phyloP scores from a whole-genome alignment of 805 yeast genomes.

The Sungouiella thailandica region DNA sequence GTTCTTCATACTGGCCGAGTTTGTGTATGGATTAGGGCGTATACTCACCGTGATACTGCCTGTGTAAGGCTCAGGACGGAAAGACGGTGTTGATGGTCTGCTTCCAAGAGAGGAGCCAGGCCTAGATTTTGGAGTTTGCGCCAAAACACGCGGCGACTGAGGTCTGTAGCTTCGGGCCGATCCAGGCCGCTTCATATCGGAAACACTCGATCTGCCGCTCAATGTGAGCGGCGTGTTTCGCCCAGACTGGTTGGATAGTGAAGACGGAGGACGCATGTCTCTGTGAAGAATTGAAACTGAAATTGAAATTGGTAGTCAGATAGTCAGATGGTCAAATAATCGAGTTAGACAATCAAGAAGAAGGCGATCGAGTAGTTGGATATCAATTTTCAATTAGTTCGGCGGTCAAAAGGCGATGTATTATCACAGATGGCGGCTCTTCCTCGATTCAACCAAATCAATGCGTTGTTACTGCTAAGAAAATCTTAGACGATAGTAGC shows the following conservation, averaged over 20 bases:
- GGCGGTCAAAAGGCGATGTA: no score
- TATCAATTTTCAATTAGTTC: no score
- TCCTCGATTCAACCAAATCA: no score
- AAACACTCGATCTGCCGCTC: conserved; percentile 1
- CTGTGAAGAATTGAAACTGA: no score
- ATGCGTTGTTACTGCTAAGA: no score
- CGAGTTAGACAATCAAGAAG: no score
- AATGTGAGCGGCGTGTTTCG: conserved; percentile 11
- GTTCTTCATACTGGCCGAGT: conserved; percentile 28
- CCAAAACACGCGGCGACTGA: conserved; percentile 23
- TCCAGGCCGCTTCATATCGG: conserved; percentile 27
- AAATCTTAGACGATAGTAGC: no score
- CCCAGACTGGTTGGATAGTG: conserved; percentile 13
- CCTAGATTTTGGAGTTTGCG: conserved; percentile 17
- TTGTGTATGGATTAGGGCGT: conserved; percentile 63
- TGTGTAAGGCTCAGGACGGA: conserved; percentile 42
- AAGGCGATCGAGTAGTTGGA: no score
- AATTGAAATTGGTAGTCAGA: no score
- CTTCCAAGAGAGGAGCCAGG: conserved; percentile 34
- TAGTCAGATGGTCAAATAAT: no score
- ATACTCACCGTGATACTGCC: conserved; percentile 76
- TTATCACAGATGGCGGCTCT: no score
- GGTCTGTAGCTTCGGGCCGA: conserved; percentile 26
- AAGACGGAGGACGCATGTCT: conserved; percentile 14
- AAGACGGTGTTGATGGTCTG: conserved; percentile 37